phyloP scores from a whole-genome alignment of 1,284 basidiomycete species.

The Trichosporon inkin region DNA sequence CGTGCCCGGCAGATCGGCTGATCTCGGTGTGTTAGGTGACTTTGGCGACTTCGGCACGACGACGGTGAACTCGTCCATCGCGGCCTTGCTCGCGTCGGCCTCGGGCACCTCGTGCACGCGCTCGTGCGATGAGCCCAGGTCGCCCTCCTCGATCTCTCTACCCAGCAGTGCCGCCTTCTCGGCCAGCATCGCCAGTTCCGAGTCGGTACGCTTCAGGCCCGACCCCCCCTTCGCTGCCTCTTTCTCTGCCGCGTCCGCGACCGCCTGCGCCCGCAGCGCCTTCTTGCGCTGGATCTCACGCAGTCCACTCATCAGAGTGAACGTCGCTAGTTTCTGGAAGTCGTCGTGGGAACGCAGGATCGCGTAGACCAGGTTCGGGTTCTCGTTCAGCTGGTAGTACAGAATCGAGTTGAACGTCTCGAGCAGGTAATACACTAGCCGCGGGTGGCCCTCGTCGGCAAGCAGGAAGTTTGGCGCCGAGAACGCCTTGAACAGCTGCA shows the following conservation, averaged over 20 bases:
- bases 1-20: slow-evolving; percentile 12
- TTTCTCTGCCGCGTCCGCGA: slow-evolving; percentile 29
- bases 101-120: not conserved
- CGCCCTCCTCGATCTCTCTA: slow-evolving; percentile 30
- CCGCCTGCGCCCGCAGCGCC: slow-evolving; percentile 58
- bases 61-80: not conserved
- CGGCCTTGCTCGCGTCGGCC: not conserved
- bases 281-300: slow-evolving; percentile 75
- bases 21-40: not conserved
- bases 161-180: slow-evolving; percentile 46
- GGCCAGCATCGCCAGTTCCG: slow-evolving; percentile 43
- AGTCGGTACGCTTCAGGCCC: slow-evolving; percentile 32
- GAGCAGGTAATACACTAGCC: slow-evolving; percentile 67
- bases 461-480: slow-evolving; percentile 82
- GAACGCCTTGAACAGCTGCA: slow-evolving; percentile 85
- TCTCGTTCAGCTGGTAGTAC: slow-evolving; percentile 62
- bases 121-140: slow-evolving; percentile 16
- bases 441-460: slow-evolving; percentile 87
- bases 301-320: slow-evolving; percentile 75
- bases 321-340: slow-evolving; percentile 82
- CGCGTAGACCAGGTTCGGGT: slow-evolving; percentile 82
- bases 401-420: slow-evolving; percentile 86
- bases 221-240: slow-evolving; percentile 1
- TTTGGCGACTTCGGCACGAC: slow-evolving; percentile 5
- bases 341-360: slow-evolving; percentile 73